phyloP scores from a whole-genome alignment of 805 yeast genomes.

The Candida suzukii region DNA sequence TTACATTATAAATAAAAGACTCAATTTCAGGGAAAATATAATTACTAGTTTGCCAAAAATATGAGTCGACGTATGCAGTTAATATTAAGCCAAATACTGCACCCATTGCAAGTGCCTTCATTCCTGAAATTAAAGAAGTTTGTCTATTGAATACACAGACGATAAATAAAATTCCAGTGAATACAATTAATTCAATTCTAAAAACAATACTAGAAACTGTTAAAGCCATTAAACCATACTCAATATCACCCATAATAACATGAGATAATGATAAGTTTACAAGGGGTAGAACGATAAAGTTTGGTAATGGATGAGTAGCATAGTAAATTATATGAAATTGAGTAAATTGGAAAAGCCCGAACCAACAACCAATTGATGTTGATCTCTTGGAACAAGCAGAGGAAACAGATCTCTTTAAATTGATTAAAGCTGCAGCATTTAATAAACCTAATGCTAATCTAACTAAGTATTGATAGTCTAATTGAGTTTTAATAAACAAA shows the following conservation, averaged over 20 bases:
- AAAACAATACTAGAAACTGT: slow-evolving; percentile 62
- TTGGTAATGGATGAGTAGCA: slow-evolving; percentile 83
- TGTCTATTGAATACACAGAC: slow-evolving; percentile 42
- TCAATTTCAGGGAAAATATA: slow-evolving; percentile 60
- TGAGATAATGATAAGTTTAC: slow-evolving; percentile 49
- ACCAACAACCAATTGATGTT: slow-evolving; percentile 43
- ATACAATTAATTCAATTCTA: slow-evolving; percentile 60
- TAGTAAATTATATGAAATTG: slow-evolving; percentile 82
- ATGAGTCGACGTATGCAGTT: slow-evolving; percentile 56
- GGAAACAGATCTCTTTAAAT: slow-evolving; percentile 36
- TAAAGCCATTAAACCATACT: slow-evolving; percentile 43
- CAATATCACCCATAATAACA: slow-evolving; percentile 40
- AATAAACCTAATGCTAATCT: slow-evolving; percentile 57
- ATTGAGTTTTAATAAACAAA: slow-evolving; percentile 27
- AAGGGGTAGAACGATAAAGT: slow-evolving; percentile 74
- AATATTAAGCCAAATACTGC: slow-evolving; percentile 39
- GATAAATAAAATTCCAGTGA: slow-evolving; percentile 43
- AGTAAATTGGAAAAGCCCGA: slow-evolving; percentile 45
- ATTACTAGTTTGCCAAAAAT: slow-evolving; percentile 54
- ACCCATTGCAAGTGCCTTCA: slow-evolving; percentile 41
- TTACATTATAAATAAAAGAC: slow-evolving; percentile 66
- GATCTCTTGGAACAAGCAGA: slow-evolving; percentile 16
- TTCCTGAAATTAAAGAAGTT: slow-evolving; percentile 31
- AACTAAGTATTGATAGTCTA: slow-evolving; percentile 44
- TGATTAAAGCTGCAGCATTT: slow-evolving; percentile 48